These are phyloP conservation scores for Breviolum minutum DNA, from an alignment of 73 alveolate species.

Conservation along the genomic window DNA sequence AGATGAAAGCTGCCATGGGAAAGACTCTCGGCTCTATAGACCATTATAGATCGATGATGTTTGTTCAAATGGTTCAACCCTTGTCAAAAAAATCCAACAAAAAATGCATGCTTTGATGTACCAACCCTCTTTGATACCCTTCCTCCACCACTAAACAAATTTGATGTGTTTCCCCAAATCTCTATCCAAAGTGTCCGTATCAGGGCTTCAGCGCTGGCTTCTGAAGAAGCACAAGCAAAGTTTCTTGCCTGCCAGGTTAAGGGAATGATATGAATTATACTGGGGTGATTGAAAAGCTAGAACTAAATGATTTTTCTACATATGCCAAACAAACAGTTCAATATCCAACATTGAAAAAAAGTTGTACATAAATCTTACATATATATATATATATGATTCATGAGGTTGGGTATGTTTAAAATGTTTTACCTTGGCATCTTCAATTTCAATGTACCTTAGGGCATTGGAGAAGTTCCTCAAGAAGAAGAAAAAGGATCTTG, in stretches of 20 bases:
- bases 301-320: too few species aligned
- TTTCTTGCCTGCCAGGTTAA: not conserved
- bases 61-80: too few species aligned
- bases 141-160: not conserved
- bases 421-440: not conserved
- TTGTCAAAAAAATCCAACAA: too few species aligned
- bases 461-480: constrained; percentile 14
- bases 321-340: too few species aligned
- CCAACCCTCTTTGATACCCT: not conserved
- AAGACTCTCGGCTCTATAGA: not conserved
- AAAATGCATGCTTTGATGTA: too few species aligned
- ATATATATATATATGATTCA: not conserved
- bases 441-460: not conserved
- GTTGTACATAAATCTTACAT: not conserved
- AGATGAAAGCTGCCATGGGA: not conserved
- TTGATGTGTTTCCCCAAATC: not conserved
- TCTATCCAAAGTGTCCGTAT: not conserved
- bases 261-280: too few species aligned
- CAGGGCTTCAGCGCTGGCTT: constrained; percentile 25
- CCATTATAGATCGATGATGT: too few species aligned
- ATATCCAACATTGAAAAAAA: not conserved
- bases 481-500: constrained; percentile 3
- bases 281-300: too few species aligned
- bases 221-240: constrained; percentile 32
- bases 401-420: not conserved